Evolutionary conservation across 441 rosid species (phyloP), one percentile per base, ranked within the genome.

Genomic region (Populus trichocarpa): DNA sequence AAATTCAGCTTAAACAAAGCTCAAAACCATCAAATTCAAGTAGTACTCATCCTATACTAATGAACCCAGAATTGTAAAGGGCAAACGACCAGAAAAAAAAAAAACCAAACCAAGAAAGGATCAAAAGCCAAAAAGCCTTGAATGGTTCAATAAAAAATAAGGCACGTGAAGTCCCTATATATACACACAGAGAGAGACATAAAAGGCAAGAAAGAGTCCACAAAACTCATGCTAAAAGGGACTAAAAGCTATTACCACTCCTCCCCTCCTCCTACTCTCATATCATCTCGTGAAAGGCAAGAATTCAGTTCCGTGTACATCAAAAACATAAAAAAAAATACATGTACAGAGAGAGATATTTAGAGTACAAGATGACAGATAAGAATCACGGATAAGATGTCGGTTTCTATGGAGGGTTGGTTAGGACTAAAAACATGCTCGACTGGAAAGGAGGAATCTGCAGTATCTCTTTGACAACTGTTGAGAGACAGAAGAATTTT

Each of bases 371-470:
- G 38, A 69, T 25, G 86, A 81, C 85, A 74, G 81, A 73, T 75
- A 66, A 84, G 77, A 83, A 74, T 92, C 95, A 87, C 94, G 97
- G 94, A 89, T 86, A 25, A 50, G 78, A 76, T 83, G 91, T 90
- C 90, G 80, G 72, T 80, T 83, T 86, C 85, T n/a, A 4, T 22
- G 81, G 75, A 64, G 50, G 80, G 72, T 77, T 67, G 78, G 74
- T 73, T 75, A 69, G 79, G 84, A 82, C 84, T 61, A 61, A 61
- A 10, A 22, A 22, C 9, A 30, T 30, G 38, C 70, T 28, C 10
- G 23, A 67, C 70, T 67, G 70, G 33, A 25, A 26, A 26, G 14
- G 10, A 57, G 63, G 63, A 63, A 23, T 22, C 66, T 63, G 28
- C 6, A 23, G 28, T 1, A 61, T 22, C 28, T 61, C 26, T 46